Evolutionary conservation across 371 early-diverging fungal genomes (phyloP).

Genomic region (Saksenaea vasiformis): DNA sequence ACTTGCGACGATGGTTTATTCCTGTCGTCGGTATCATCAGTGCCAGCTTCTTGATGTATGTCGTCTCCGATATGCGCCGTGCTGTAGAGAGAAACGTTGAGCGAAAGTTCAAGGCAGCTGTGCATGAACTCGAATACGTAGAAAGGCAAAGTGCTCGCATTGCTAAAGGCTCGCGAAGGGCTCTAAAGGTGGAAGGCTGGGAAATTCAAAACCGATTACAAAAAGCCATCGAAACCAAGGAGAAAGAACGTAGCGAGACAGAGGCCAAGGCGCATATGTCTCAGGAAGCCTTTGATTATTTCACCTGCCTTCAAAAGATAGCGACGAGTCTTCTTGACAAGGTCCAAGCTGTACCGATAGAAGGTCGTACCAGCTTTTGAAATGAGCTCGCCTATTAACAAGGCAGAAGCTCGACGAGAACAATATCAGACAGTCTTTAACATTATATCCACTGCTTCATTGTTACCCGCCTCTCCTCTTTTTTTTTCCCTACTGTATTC

Average conservation of each 20-base stretch:
- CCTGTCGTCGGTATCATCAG: slow-evolving; percentile 60
- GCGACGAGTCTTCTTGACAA: slow-evolving; percentile 38
- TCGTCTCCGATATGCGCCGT: slow-evolving; percentile 82
- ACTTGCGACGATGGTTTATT: slow-evolving; percentile 41
- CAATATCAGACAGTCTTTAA: no score
- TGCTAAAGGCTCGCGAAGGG: slow-evolving; percentile 70
- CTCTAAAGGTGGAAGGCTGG: slow-evolving; percentile 81
- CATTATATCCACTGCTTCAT: no score
- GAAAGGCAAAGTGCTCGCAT: slow-evolving; percentile 74
- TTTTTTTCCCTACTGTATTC: no score
- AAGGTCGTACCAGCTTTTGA: not conserved
- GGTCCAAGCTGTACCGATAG: slow-evolving; percentile 37
- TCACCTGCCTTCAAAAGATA: slow-evolving; percentile 58
- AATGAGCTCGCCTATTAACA: no score
- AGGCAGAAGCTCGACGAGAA: no score
- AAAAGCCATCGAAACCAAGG: slow-evolving; percentile 76
- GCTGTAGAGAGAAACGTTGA: slow-evolving; percentile 82
- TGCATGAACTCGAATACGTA: slow-evolving; percentile 65
- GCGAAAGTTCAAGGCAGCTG: slow-evolving; percentile 71
- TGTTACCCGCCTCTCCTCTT: no score
- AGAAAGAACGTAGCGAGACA: slow-evolving; percentile 66
- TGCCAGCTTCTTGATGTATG: slow-evolving; percentile 75
- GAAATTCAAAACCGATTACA: slow-evolving; percentile 85
- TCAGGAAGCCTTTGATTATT: slow-evolving; percentile 70
- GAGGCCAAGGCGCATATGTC: slow-evolving; percentile 55